A percentile compares a stretch with the other conserved stretches of the same genome.
Evolutionary conservation across 768 basidiomycete genomes (phyloP).

Genomic region (Strobilomyces echinocephalus): DNA sequence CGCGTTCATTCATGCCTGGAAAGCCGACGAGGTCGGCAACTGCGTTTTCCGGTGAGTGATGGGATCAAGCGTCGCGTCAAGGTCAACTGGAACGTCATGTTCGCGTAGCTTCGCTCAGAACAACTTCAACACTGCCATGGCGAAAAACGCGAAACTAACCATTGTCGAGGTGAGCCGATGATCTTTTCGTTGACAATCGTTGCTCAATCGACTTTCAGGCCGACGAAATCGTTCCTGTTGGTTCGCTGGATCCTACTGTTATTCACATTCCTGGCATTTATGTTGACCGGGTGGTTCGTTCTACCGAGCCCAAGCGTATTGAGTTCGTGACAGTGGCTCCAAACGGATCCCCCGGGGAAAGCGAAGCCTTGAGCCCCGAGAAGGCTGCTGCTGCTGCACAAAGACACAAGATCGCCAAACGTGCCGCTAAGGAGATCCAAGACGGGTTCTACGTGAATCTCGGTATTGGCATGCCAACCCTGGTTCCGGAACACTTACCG

Average conservation of each 20-base stretch:
- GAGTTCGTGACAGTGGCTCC: constrained; percentile 69
- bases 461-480: constrained; percentile 88
- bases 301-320: constrained; percentile 71
- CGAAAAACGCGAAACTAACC: constrained; percentile 81
- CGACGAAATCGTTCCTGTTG: constrained; percentile 82
- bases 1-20: constrained; percentile 87
- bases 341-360: constrained; percentile 31
- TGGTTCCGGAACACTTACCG: constrained; percentile 75
- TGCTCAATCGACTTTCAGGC: constrained; percentile 45
- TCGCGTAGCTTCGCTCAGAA: constrained; percentile 69
- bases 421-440: constrained; percentile 85
- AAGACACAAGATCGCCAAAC: constrained; percentile 73
- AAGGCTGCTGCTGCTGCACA: constrained; percentile 50
- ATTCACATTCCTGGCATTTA: constrained; percentile 85
- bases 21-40: constrained; percentile 88
- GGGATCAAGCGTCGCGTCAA: neutral
- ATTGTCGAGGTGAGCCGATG: constrained; percentile 70
- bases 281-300: constrained; percentile 81
- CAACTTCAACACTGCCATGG: constrained; percentile 86
- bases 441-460: constrained; percentile 87
- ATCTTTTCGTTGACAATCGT: neutral
- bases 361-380: constrained; percentile 37
- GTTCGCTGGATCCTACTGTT: constrained; percentile 72
- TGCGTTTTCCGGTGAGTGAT: constrained; percentile 72
- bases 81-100: neutral